phyloP scores from a whole-genome alignment of 805 yeast species.

The Sungouiozyma ichnusensis region DNA sequence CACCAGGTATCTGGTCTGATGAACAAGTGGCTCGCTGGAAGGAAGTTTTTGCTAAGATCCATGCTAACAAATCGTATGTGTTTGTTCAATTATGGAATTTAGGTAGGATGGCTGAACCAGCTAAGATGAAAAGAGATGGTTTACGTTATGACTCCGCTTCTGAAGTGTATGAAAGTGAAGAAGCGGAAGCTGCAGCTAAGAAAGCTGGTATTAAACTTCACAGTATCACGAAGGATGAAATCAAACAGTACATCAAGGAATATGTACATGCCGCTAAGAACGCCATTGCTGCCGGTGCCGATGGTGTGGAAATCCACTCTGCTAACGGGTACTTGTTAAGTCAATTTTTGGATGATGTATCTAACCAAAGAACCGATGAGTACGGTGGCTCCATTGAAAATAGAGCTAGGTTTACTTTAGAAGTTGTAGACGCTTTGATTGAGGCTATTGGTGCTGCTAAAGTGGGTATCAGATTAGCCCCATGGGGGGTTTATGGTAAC shows the following conservation, averaged over 20 bases:
- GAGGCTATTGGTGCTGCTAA: slow-evolving; percentile 42
- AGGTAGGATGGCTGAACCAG: slow-evolving; percentile 34
- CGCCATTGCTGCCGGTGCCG: slow-evolving; percentile 31
- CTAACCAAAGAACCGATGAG: slow-evolving; percentile 39
- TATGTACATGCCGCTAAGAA: slow-evolving; percentile 37
- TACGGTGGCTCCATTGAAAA: slow-evolving; percentile 46
- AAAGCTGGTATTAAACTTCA: slow-evolving; percentile 26
- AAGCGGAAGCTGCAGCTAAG: slow-evolving; percentile 25
- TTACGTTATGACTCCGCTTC: slow-evolving; percentile 32
- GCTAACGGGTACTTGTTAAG: slow-evolving; percentile 56
- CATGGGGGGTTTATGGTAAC: slow-evolving; percentile 32
- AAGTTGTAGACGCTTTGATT: slow-evolving; percentile 41
- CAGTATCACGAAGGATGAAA: slow-evolving; percentile 24
- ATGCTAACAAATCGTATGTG: slow-evolving; percentile 36
- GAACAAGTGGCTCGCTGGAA: slow-evolving; percentile 41
- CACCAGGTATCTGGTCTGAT: slow-evolving; percentile 41
- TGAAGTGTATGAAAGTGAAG: slow-evolving; percentile 28
- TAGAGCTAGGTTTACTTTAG: slow-evolving; percentile 35
- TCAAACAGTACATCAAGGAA: slow-evolving; percentile 33
- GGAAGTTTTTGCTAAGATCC: slow-evolving; percentile 38
- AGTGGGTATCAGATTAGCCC: slow-evolving; percentile 40
- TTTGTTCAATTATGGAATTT: slow-evolving; percentile 45
- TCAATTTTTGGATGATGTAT: slow-evolving; percentile 42
- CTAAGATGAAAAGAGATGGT: slow-evolving; percentile 28
- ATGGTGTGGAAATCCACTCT: slow-evolving; percentile 55